Evolutionary conservation across 2,329 filamentous ascomycete species (phyloP).

Genomic region (Aspergillus arachidicola): DNA sequence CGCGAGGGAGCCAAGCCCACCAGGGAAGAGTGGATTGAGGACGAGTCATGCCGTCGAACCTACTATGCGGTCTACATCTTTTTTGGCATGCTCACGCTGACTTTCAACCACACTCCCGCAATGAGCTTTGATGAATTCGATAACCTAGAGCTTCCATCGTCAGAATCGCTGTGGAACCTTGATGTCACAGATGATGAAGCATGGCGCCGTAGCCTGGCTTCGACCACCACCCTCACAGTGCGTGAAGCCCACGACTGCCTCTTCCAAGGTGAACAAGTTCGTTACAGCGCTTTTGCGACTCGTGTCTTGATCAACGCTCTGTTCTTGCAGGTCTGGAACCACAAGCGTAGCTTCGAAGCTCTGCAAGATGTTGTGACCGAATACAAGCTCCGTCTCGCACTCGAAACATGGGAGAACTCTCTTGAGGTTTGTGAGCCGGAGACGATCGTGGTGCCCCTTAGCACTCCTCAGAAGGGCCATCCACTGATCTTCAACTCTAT

Average conservation of each 20-base stretch:
- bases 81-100: conserved; percentile 91
- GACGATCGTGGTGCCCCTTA: conserved; percentile 82
- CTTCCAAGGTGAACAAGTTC: conserved; percentile 86
- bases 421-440: conserved; percentile 92
- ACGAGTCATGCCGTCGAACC: conserved; percentile 92
- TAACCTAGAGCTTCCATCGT: conserved; percentile 86
- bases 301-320: conserved; percentile 98
- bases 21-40: conserved; percentile 91
- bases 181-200: conserved; percentile 73
- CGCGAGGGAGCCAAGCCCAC: conserved; percentile 75
- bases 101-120: conserved; percentile 96
- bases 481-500: conserved; percentile 97
- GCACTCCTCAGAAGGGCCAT: conserved; percentile 92
- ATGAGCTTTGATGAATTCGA: conserved; percentile 99
- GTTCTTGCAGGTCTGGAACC: conserved; percentile 98
- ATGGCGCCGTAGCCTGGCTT: conserved; percentile 79
- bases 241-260: conserved; percentile 92
- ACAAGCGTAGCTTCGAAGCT: conserved; percentile 97
- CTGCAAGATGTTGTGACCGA: conserved; percentile 96
- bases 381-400: conserved; percentile 91
- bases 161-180: conserved; percentile 91
- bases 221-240: conserved; percentile 78
- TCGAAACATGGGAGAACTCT: conserved; percentile 99
- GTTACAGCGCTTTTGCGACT: conserved; percentile 95
- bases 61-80: conserved; percentile 99